phyloP scores from a whole-genome alignment of 345 rosid species.

The Clarkia xantiana region DNA sequence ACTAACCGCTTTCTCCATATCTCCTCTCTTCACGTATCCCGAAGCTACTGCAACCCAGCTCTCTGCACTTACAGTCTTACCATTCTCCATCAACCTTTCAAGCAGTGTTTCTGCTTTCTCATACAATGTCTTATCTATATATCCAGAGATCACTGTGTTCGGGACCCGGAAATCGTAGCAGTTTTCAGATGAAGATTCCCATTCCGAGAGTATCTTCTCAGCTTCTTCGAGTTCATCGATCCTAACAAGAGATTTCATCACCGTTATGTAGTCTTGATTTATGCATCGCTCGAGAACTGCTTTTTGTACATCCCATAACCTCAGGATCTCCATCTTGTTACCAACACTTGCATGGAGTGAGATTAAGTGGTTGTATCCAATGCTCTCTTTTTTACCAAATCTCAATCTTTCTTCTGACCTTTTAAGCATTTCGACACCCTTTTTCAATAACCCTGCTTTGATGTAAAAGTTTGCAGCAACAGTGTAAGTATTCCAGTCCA shows the following conservation, averaged over 20 bases:
- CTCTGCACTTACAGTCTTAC: slow-evolving; percentile 33
- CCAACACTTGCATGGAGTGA: slow-evolving; percentile 64
- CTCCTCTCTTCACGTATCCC: slow-evolving; percentile 31
- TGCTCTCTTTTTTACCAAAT: slow-evolving; percentile 59
- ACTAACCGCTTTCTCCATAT: slow-evolving; percentile 30
- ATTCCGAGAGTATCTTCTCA: slow-evolving; percentile 41
- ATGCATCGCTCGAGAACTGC: slow-evolving; percentile 42
- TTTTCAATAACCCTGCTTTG: slow-evolving; percentile 28
- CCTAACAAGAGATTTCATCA: slow-evolving; percentile 59
- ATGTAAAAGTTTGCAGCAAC: slow-evolving; percentile 61
- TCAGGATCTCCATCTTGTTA: slow-evolving; percentile 38
- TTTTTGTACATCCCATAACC: slow-evolving; percentile 62
- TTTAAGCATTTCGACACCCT: slow-evolving; percentile 39
- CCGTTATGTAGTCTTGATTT: slow-evolving; percentile 45
- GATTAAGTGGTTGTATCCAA: slow-evolving; percentile 53
- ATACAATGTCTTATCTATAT: slow-evolving; percentile 19
- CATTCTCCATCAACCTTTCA: slow-evolving; percentile 30
- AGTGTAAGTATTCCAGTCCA: slow-evolving; percentile 85
- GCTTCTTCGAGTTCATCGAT: slow-evolving; percentile 56
- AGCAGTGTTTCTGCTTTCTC: slow-evolving; percentile 55
- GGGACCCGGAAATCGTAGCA: slow-evolving; percentile 49
- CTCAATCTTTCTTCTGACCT: slow-evolving; percentile 44
- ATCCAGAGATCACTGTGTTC: slow-evolving; percentile 27
- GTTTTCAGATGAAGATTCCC: slow-evolving; percentile 54
- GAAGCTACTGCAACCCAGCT: slow-evolving; percentile 57